A percentile compares a stretch with the other conserved stretches of the same genome.
phyloP scores from a whole-genome alignment of 345 rosid genomes.

The Hibiscus mutabilis region DNA sequence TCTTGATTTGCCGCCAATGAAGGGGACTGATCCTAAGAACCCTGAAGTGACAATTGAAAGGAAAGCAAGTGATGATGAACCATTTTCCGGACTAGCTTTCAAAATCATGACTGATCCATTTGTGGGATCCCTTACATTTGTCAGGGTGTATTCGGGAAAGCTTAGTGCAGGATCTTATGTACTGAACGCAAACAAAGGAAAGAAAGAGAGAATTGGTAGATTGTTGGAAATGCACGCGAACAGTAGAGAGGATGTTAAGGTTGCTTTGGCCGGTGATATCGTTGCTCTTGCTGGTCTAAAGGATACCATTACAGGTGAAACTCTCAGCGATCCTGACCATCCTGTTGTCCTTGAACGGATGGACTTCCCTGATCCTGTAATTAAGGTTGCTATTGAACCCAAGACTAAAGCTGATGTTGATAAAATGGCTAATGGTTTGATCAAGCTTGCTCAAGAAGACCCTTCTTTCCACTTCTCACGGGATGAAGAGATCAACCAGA shows the following conservation, averaged over 20 bases:
- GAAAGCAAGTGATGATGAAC: constrained; percentile 69
- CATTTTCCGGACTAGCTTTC: constrained; percentile 87
- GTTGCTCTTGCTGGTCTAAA: constrained; percentile 91
- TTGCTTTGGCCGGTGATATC: constrained; percentile 82
- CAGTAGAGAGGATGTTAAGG: constrained; percentile 89
- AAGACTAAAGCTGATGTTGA: constrained; percentile 94
- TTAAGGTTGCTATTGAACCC: constrained; percentile 96
- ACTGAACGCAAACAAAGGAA: constrained; percentile 87
- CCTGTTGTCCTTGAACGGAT: constrained; percentile 84
- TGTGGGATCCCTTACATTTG: constrained; percentile 92
- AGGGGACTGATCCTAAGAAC: constrained; percentile 85
- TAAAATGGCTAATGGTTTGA: constrained; percentile 78
- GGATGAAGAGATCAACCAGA: constrained; percentile 94
- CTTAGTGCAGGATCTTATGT: constrained; percentile 82
- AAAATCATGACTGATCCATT: constrained; percentile 96
- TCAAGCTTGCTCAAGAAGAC: constrained; percentile 98
- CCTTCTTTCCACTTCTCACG: constrained; percentile 96
- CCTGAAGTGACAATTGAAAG: constrained; percentile 53
- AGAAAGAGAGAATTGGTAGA: constrained; percentile 95
- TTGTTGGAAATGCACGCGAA: constrained; percentile 98
- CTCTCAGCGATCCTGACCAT: constrained; percentile 64
- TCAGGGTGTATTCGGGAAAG: constrained; percentile 85
- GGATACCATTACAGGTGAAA: constrained; percentile 87
- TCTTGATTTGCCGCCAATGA: constrained; percentile 79
- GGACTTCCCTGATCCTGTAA: constrained; percentile 99